Base-by-base conservation (phyloP, 257 asterid genomes). In the Ocimum tenuiflorum region DNA sequence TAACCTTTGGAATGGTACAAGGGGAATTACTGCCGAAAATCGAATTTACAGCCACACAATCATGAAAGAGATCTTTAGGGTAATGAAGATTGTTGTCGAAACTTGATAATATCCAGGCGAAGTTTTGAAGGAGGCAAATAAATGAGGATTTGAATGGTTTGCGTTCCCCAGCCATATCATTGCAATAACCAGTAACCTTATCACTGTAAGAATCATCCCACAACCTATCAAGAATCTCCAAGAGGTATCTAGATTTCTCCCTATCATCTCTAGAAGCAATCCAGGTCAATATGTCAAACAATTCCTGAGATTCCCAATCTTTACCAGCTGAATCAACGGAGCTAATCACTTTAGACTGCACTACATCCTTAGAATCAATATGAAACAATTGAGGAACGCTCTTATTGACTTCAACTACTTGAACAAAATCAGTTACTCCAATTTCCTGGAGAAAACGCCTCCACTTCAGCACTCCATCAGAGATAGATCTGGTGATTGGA, bases 241-340 rank as follows among this genome's bases (percentile, higher is more conserved):
- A 67, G 70, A 92, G 79, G 77, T 73, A 72, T 63, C 72, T 81
- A 73, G 89, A 82, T 81, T 84, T 89, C 36, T 84, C 83, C 65
- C 63, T 58, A 78, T 86, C 88, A 63, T 65, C 74, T 31, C 63
- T 65, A 29, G 86, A 76, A 49, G 88, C 80, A 27, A 94, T 59
- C 47, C 58, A 69, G 58, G 94, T 81, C 35, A 94, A 69, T 70
- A 94, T 67, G 58, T 67, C 48, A 60, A 60, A 73, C 76, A 88
- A 80, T 83, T 94, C 99, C 42, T 60, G 62, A 35, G 99, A 94
- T 75, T 81, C 88, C 97, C 97, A 94, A 81, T 86, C 78, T 75
- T 63, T 81, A 23, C 67, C 82, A 51, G 71, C 71, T 55, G 77
- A 70, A 68, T 73, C 78, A 7, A 49, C 36, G 51, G 89, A 68